These are phyloP conservation scores for Nephelium lappaceum DNA, from an alignment of 345 rosid genomes.

Conservation along the genomic window DNA sequence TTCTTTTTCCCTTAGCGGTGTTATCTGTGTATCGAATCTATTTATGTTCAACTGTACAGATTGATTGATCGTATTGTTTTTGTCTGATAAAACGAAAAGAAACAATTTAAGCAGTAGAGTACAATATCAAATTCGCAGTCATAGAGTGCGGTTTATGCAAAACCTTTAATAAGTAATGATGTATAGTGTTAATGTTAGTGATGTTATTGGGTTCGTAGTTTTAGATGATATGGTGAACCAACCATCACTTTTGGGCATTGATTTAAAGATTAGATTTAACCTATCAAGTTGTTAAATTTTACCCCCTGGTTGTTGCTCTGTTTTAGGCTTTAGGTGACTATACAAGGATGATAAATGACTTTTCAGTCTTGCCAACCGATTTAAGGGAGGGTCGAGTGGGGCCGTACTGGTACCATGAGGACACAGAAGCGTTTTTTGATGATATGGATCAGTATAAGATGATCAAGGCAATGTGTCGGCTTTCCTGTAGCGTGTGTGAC, in stretches of 20 bases:
- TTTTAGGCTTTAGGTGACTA: constrained; percentile 90
- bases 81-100: neutral
- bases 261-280: neutral
- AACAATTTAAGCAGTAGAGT: neutral
- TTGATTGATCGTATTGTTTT: neutral
- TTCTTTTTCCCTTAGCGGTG: neutral
- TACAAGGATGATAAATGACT: constrained; percentile 86
- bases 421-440: constrained; percentile 83
- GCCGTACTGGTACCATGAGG: constrained; percentile 85
- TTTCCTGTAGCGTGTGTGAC: constrained; percentile 88
- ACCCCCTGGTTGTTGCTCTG: neutral
- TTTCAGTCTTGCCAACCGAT: constrained; percentile 73
- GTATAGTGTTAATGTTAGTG: neutral
- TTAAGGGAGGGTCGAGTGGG: constrained; percentile 83
- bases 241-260: neutral
- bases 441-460: constrained; percentile 89
- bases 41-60: neutral
- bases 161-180: neutral
- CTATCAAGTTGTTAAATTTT: neutral
- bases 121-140: neutral
- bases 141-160: neutral
- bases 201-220: neutral
- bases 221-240: neutral
- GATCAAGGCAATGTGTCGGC: constrained; percentile 99
- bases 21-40: neutral